phyloP scores from a whole-genome alignment of 345 rosid species.

The Sonneratia caseolaris region DNA sequence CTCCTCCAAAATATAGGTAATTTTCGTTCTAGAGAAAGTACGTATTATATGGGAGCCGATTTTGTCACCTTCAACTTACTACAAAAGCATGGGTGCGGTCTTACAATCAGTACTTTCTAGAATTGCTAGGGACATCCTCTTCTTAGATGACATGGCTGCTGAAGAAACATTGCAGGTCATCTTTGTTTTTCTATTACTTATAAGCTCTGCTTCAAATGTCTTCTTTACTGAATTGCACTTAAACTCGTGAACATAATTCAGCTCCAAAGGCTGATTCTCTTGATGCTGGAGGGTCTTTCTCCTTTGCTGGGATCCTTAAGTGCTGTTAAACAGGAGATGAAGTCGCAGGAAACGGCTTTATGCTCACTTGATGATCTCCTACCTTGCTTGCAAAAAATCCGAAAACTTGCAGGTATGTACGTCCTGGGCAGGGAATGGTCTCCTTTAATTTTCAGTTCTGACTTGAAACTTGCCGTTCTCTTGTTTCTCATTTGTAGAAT shows the following conservation, averaged over 20 bases:
- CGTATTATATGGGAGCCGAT: constrained; percentile 91
- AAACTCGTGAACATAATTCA: constrained; percentile 17
- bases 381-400: constrained; percentile 69
- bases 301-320: constrained; percentile 53
- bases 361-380: constrained; percentile 43
- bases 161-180: constrained; percentile 89
- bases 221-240: constrained; percentile 4
- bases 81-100: constrained; percentile 69
- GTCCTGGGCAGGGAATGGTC: constrained; percentile 5
- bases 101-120: constrained; percentile 75
- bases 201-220: neutral
- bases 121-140: constrained; percentile 63
- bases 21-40: constrained; percentile 86
- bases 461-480: neutral
- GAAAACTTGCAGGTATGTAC: constrained; percentile 71
- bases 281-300: constrained; percentile 65
- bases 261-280: constrained; percentile 73
- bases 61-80: constrained; percentile 64
- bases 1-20: constrained; percentile 38
- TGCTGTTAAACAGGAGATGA: constrained; percentile 23
- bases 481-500: constrained; percentile 32
- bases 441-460: neutral
- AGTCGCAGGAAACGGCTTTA: constrained; percentile 26
- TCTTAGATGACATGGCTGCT: constrained; percentile 92
- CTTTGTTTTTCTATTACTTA: neutral